Conservation (phyloP, 2,329 filamentous ascomycete genomes). For the Monosporascus ibericus region DNA sequence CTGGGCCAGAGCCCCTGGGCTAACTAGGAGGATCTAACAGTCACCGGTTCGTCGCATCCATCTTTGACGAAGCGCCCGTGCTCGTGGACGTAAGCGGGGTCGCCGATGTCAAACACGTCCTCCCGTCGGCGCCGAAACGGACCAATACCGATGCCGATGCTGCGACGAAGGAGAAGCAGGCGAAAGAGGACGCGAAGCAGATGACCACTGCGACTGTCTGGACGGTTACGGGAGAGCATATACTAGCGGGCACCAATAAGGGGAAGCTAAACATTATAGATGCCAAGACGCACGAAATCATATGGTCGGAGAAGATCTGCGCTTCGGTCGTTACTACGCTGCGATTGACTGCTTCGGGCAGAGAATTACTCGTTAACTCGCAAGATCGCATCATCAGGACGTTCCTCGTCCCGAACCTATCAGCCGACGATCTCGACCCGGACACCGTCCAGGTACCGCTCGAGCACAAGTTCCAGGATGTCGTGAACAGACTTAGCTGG, state of each 20-base stretch:
- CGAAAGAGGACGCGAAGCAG: conserved; percentile 87
- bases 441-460: conserved; percentile 85
- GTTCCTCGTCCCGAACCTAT: conserved; percentile 77
- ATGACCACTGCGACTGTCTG: conserved; percentile 91
- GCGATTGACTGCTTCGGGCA: conserved; percentile 75
- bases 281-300: conserved; percentile 69
- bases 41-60: conserved; percentile 78
- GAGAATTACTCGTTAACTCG: conserved; percentile 85
- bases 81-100: conserved; percentile 73
- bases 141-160: conserved; percentile 64
- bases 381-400: conserved; percentile 94
- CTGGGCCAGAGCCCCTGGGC: not conserved
- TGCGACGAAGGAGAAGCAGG: conserved; percentile 71
- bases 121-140: conserved; percentile 78
- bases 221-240: conserved; percentile 77
- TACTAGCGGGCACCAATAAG: conserved; percentile 89
- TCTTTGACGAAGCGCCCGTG: conserved; percentile 89
- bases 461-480: conserved; percentile 97
- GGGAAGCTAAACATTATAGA: conserved; percentile 96
- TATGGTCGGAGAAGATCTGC: conserved; percentile 85
- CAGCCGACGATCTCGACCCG: conserved; percentile 63
- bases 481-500: conserved; percentile 92
- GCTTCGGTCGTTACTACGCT: conserved; percentile 83
- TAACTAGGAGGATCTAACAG: conserved; percentile 37
- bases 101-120: conserved; percentile 65